Evolutionary conservation across 2,329 filamentous ascomycete genomes (phyloP).

Genomic region (Diaporthe sp.): DNA sequence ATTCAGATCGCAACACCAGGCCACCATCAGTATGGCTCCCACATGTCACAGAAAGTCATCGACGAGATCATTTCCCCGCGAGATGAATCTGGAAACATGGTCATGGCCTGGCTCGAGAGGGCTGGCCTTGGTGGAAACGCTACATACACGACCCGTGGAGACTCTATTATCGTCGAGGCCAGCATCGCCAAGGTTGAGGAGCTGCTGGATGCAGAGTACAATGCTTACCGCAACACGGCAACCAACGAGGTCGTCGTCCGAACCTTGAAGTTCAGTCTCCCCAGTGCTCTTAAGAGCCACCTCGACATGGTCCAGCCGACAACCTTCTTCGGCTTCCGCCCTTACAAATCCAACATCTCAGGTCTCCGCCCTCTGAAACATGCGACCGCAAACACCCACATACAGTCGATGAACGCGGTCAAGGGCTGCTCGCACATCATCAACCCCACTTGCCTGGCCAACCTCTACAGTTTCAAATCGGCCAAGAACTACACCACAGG

Average conservation of each 20-base stretch:
- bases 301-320: constrained; percentile 35
- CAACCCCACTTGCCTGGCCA: constrained; percentile 54
- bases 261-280: constrained; percentile 33
- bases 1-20: constrained; percentile 39
- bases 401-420: constrained; percentile 28
- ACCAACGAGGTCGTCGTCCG: constrained; percentile 33
- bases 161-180: constrained; percentile 55
- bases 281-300: constrained; percentile 25
- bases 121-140: constrained; percentile 36
- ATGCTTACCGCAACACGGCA: constrained; percentile 42
- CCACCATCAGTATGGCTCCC: constrained; percentile 40
- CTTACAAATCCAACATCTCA: constrained; percentile 29
- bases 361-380: constrained; percentile 19
- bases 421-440: constrained; percentile 44
- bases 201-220: constrained; percentile 45
- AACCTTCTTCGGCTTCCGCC: constrained; percentile 35
- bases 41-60: constrained; percentile 38
- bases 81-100: constrained; percentile 35
- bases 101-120: constrained; percentile 39
- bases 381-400: not conserved
- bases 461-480: constrained; percentile 59
- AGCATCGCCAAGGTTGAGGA: constrained; percentile 47
- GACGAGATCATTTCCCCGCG: constrained; percentile 39
- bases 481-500: constrained; percentile 42
- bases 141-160: constrained; percentile 45